Percentiles rank a stretch among this genome's conserved stretches.
phyloP scores from a whole-genome alignment of 2,329 filamentous ascomycete species.

The Fusarium xyrophilum region DNA sequence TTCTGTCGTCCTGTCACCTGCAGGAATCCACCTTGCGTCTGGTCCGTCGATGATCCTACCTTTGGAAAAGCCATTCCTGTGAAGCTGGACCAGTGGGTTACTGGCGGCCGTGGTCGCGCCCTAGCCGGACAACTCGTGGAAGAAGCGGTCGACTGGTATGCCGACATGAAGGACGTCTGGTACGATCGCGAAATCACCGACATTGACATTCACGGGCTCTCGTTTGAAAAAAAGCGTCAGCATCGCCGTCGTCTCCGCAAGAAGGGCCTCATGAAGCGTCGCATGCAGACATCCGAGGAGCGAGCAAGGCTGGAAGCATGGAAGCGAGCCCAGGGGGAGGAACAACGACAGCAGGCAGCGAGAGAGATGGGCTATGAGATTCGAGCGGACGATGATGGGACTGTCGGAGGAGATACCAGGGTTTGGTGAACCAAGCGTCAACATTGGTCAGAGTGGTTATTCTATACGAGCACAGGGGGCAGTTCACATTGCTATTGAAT shows the following conservation, averaged over 20 bases:
- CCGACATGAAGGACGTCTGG: conserved; percentile 56
- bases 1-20: conserved; percentile 64
- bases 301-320: conserved; percentile 54
- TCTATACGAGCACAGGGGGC: neutral
- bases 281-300: conserved; percentile 50
- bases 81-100: conserved; percentile 68
- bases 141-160: conserved; percentile 55
- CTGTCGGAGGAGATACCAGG: conserved; percentile 42
- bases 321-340: conserved; percentile 50
- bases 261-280: conserved; percentile 50
- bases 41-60: conserved; percentile 64
- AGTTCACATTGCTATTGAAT: conserved; percentile 22
- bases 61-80: conserved; percentile 67
- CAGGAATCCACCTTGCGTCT: conserved; percentile 56
- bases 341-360: conserved; percentile 50
- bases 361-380: conserved; percentile 51
- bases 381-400: conserved; percentile 43
- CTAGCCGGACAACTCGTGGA: conserved; percentile 49
- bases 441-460: neutral
- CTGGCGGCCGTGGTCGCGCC: conserved; percentile 57
- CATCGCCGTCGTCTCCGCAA: conserved; percentile 60
- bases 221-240: conserved; percentile 55
- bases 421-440: conserved; percentile 30
- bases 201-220: conserved; percentile 53
- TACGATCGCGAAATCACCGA: conserved; percentile 55